phyloP scores from a whole-genome alignment of 345 rosid genomes.

The Lagerstroemia speciosa region DNA sequence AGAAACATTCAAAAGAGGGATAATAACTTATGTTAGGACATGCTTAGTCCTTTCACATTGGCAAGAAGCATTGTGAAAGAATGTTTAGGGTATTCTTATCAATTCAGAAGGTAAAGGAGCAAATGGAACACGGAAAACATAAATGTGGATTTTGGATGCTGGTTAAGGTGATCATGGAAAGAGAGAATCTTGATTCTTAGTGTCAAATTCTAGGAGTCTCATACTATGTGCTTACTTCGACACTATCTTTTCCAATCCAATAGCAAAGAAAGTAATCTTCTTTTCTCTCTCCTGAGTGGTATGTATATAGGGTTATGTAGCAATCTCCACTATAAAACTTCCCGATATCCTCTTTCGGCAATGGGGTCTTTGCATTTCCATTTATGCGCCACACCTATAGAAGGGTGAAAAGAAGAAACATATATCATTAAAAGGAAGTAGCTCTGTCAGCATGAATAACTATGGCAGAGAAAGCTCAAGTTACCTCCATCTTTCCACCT shows the following conservation, averaged over 20 bases:
- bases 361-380: conserved; percentile 64
- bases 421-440: background rate
- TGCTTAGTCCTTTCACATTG: background rate
- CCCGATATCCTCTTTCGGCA: conserved; percentile 77
- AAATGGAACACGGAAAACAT: background rate
- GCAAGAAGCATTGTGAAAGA: background rate
- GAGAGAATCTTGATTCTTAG: background rate
- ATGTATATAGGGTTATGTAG: conserved; percentile 80
- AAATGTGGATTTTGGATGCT: background rate
- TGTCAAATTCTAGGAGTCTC: background rate
- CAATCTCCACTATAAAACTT: conserved; percentile 95
- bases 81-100: background rate
- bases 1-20: background rate
- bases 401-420: conserved; percentile 10
- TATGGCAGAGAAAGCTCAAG: conserved; percentile 13
- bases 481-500: conserved; percentile 96
- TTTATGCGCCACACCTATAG: conserved; percentile 82
- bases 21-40: background rate
- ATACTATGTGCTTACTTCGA: conserved; percentile 45
- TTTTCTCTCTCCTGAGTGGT: conserved; percentile 92
- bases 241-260: conserved; percentile 89
- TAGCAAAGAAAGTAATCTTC: conserved; percentile 88
- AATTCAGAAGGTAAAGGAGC: background rate
- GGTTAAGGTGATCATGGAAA: background rate
- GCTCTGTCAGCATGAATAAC: conserved; percentile 5